phyloP scores from a whole-genome alignment of 495 filamentous ascomycete species.

The Podospora australis region DNA sequence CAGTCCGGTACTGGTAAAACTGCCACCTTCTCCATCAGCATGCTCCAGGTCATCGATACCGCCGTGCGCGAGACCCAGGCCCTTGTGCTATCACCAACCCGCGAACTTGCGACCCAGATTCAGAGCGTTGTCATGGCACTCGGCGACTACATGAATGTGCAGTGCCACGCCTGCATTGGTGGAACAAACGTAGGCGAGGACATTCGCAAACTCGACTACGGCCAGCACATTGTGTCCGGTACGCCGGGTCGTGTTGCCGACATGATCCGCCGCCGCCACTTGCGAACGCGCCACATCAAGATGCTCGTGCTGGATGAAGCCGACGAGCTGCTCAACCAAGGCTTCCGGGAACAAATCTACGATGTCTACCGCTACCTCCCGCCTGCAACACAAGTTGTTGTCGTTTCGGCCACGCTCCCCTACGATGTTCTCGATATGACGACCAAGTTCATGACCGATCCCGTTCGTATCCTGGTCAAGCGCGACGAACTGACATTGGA shows the following conservation, averaged over 20 bases:
- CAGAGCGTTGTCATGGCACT: slow-evolving; percentile 98
- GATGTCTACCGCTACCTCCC: slow-evolving; percentile 98
- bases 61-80: slow-evolving; percentile 92
- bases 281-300: slow-evolving; percentile 95
- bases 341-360: slow-evolving; percentile 99
- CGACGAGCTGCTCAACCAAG: slow-evolving; percentile 94
- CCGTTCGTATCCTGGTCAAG: slow-evolving; percentile 98
- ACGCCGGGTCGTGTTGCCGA: slow-evolving; percentile 97
- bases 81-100: slow-evolving; percentile 91
- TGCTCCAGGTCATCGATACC: slow-evolving; percentile 95
- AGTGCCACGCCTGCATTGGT: slow-evolving; percentile 99
- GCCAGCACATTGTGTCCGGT: slow-evolving; percentile 92
- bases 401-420: slow-evolving; percentile 95
- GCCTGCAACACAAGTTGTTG: slow-evolving; percentile 93
- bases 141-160: slow-evolving; percentile 98
- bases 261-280: slow-evolving; percentile 95
- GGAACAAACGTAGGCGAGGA: slow-evolving; percentile 97
- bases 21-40: slow-evolving; percentile 96
- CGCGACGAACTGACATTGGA: slow-evolving; percentile 98
- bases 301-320: slow-evolving; percentile 99
- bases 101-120: slow-evolving; percentile 97
- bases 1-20: slow-evolving; percentile 99
- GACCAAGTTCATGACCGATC: slow-evolving; percentile 99
- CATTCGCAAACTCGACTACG: slow-evolving; percentile 91
- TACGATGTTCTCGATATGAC: slow-evolving; percentile 99